Conservation (phyloP, 1,139 yeast genomes). For the Diutina ranongensis region DNA sequence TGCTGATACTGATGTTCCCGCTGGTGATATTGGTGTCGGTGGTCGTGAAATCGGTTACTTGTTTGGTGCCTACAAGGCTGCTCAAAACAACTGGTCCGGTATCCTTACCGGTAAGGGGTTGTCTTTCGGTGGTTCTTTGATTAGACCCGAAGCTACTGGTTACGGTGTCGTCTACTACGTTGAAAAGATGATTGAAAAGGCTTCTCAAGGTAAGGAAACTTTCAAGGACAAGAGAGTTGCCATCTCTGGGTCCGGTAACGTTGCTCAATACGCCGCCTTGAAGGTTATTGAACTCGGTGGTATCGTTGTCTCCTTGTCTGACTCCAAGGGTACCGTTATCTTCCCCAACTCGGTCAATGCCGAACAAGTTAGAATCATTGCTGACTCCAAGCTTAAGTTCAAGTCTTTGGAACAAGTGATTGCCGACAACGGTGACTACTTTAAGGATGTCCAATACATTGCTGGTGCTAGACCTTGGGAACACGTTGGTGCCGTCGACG, state of each 20-base stretch:
- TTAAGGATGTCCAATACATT: slow-evolving; percentile 64
- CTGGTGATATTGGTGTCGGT: slow-evolving; percentile 93
- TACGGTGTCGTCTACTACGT: slow-evolving; percentile 95
- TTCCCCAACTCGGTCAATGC: slow-evolving; percentile 70
- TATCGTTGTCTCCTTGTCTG: slow-evolving; percentile 84
- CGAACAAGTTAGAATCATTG: slow-evolving; percentile 68
- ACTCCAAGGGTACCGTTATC: slow-evolving; percentile 83
- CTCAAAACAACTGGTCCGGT: slow-evolving; percentile 93
- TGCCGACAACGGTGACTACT: slow-evolving; percentile 32
- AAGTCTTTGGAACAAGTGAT: slow-evolving; percentile 64
- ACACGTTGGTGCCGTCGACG: slow-evolving; percentile 82
- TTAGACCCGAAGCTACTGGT: slow-evolving; percentile 99
- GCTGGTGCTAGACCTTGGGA: slow-evolving; percentile 97
- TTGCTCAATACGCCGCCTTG: slow-evolving; percentile 97
- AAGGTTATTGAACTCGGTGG: slow-evolving; percentile 97
- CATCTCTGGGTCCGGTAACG: slow-evolving; percentile 96
- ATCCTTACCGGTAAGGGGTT: slow-evolving; percentile 96
- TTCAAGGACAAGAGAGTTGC: slow-evolving; percentile 91
- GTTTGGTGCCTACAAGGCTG: slow-evolving; percentile 92
- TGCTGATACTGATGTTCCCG: slow-evolving; percentile 95
- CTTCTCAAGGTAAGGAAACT: slow-evolving; percentile 77
- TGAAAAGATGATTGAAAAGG: slow-evolving; percentile 94
- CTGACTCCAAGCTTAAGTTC: slow-evolving; percentile 73
- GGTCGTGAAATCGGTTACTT: slow-evolving; percentile 89
- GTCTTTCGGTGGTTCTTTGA: slow-evolving; percentile 97